phyloP scores from a whole-genome alignment of 2,329 filamentous ascomycete genomes.

The Pseudogymnoascus sp. region DNA sequence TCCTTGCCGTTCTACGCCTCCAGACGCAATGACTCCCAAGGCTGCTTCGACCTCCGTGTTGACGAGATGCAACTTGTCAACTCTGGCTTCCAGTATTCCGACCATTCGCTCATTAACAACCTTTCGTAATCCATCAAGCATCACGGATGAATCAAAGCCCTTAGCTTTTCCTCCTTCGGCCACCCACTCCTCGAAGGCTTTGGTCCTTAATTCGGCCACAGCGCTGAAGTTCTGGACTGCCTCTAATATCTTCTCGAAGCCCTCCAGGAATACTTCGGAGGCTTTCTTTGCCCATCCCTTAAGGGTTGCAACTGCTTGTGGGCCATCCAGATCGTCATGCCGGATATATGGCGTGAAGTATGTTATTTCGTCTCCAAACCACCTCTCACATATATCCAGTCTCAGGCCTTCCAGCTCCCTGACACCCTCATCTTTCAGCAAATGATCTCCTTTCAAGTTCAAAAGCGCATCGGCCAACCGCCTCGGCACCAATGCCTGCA shows the following conservation, averaged over 20 bases:
- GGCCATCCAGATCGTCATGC: constrained; percentile 63
- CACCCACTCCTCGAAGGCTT: constrained; percentile 68
- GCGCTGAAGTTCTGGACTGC: constrained; percentile 57
- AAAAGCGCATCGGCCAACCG: constrained; percentile 62
- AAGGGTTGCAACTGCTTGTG: constrained; percentile 52
- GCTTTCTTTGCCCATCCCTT: constrained; percentile 56
- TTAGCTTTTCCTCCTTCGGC: constrained; percentile 54
- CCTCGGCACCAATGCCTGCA: constrained; percentile 66
- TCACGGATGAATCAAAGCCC: constrained; percentile 58
- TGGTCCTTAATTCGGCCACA: constrained; percentile 61
- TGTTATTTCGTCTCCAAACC: constrained; percentile 75
- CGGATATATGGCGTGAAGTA: constrained; percentile 83
- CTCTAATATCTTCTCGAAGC: constrained; percentile 52
- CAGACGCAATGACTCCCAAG: constrained; percentile 52
- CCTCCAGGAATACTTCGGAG: constrained; percentile 51
- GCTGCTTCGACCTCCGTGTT: constrained; percentile 55
- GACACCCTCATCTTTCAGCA: constrained; percentile 66
- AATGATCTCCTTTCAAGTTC: constrained; percentile 58
- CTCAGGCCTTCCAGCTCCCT: constrained; percentile 60
- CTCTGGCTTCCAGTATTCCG: constrained; percentile 53
- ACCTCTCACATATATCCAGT: constrained; percentile 68
- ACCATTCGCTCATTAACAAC: constrained; percentile 62
- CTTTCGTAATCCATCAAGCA: constrained; percentile 61
- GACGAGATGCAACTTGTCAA: constrained; percentile 55
- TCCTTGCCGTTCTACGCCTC: constrained; percentile 40